phyloP scores from a whole-genome alignment of 345 rosid genomes.

The Citrus medica region DNA sequence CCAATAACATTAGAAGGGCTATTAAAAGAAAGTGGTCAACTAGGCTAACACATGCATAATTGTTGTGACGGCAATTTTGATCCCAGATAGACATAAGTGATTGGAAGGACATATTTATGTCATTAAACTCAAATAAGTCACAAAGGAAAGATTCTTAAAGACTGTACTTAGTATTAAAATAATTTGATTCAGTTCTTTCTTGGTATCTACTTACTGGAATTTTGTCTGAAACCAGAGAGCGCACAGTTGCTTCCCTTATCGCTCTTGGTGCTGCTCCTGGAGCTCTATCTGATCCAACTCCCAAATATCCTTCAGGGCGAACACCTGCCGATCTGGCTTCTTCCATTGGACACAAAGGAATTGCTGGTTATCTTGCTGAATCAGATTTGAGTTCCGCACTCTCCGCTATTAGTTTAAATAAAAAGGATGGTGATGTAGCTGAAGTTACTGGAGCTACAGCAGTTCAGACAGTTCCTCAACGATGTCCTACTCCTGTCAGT shows the following conservation, averaged over 20 bases:
- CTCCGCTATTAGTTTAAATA: slow-evolving; percentile 51
- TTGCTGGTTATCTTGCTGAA: slow-evolving; percentile 91
- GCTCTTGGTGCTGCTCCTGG: slow-evolving; percentile 85
- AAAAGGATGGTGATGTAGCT: slow-evolving; percentile 23
- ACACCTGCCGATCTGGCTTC: slow-evolving; percentile 81
- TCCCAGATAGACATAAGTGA: neutral
- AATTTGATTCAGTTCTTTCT: neutral
- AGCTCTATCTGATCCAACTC: slow-evolving; percentile 73
- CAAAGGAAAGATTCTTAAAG: neutral
- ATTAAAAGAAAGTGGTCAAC: neutral
- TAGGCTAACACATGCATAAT: neutral
- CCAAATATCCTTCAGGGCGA: slow-evolving; percentile 55
- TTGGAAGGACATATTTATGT: neutral
- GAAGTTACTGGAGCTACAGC: slow-evolving; percentile 24
- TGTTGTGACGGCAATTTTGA: neutral
- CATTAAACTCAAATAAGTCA: neutral
- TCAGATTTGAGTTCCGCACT: slow-evolving; percentile 59
- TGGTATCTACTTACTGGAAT: slow-evolving; percentile 8
- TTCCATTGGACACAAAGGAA: slow-evolving; percentile 85
- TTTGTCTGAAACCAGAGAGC: slow-evolving; percentile 53
- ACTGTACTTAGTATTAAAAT: neutral
- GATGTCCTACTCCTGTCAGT: slow-evolving; percentile 28
- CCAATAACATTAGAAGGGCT: neutral
- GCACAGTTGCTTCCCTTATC: slow-evolving; percentile 68
- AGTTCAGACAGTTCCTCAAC: slow-evolving; percentile 22